These are phyloP conservation scores for Alternaria solani DNA, from an alignment of 2,329 filamentous ascomycete species.

Conservation along the genomic window DNA sequence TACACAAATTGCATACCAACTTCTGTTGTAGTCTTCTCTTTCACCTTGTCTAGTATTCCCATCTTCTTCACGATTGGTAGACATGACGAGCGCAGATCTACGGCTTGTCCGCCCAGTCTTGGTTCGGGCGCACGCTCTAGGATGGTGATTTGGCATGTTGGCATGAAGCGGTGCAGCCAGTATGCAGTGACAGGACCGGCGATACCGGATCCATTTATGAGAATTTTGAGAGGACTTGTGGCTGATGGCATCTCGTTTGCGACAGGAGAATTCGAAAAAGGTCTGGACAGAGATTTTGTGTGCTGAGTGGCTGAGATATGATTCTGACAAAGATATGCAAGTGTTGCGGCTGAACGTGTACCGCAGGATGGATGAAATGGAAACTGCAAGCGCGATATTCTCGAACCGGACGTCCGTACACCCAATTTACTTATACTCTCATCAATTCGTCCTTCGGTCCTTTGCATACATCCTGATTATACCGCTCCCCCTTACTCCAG, in stretches of 20 bases:
- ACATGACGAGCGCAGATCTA: slow-evolving; percentile 63
- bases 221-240: slow-evolving; percentile 25
- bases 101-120: slow-evolving; percentile 59
- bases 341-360: background rate
- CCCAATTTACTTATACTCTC: background rate
- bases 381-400: background rate
- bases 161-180: slow-evolving; percentile 53
- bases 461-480: background rate
- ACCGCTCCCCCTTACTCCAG: background rate
- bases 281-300: background rate
- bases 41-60: slow-evolving; percentile 58
- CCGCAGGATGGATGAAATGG: background rate
- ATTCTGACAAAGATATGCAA: background rate
- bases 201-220: slow-evolving; percentile 44
- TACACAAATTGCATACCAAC: slow-evolving; percentile 56
- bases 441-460: background rate
- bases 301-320: background rate
- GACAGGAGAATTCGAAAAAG: background rate
- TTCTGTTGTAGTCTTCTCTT: slow-evolving; percentile 56
- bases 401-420: background rate
- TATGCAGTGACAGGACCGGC: slow-evolving; percentile 56
- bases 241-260: background rate
- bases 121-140: slow-evolving; percentile 54
- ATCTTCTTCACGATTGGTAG: slow-evolving; percentile 55
- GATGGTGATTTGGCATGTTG: slow-evolving; percentile 47